These are phyloP conservation scores for Haplographium delicatum DNA, from an alignment of 495 filamentous ascomycete genomes.

Conservation along the genomic window DNA sequence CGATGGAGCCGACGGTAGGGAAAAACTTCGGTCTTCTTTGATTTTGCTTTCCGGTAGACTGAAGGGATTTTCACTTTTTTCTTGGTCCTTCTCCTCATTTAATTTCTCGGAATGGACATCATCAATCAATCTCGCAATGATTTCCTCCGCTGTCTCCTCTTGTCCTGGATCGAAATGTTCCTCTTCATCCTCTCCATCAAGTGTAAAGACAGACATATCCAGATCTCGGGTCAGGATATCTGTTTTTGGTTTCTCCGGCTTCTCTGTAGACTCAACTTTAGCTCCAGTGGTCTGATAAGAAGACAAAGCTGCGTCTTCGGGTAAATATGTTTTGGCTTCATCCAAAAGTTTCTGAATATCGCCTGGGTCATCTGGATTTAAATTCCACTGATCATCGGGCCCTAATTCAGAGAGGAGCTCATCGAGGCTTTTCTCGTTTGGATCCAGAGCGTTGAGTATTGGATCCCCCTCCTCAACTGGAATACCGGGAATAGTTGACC, in stretches of 20 bases:
- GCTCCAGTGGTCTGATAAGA: background rate
- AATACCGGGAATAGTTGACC: background rate
- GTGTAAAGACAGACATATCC: conserved; percentile 25
- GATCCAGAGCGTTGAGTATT: conserved; percentile 4
- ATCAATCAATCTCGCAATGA: conserved; percentile 21
- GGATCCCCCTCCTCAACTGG: conserved; percentile 18
- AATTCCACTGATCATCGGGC: conserved; percentile 29
- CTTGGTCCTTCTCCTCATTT: background rate
- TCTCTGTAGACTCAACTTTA: background rate
- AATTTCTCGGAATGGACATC: conserved; percentile 17
- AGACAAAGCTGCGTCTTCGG: conserved; percentile 1
- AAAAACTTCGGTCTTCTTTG: conserved; percentile 4
- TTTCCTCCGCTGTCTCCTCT: conserved; percentile 14
- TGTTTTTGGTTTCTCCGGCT: background rate
- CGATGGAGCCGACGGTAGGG: conserved; percentile 23
- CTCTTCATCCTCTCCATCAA: conserved; percentile 17
- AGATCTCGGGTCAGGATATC: conserved; percentile 16
- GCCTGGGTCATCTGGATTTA: conserved; percentile 27
- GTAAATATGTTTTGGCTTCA: conserved; percentile 27
- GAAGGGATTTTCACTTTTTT: too few species aligned
- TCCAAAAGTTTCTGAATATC: conserved; percentile 27
- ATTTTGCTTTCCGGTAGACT: background rate
- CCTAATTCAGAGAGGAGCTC: conserved; percentile 34
- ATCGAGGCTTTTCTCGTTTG: conserved; percentile 28
- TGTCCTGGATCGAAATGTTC: background rate